Evolutionary conservation across 345 rosid genomes (phyloP).

Genomic region (Arabidopsis suecica): DNA sequence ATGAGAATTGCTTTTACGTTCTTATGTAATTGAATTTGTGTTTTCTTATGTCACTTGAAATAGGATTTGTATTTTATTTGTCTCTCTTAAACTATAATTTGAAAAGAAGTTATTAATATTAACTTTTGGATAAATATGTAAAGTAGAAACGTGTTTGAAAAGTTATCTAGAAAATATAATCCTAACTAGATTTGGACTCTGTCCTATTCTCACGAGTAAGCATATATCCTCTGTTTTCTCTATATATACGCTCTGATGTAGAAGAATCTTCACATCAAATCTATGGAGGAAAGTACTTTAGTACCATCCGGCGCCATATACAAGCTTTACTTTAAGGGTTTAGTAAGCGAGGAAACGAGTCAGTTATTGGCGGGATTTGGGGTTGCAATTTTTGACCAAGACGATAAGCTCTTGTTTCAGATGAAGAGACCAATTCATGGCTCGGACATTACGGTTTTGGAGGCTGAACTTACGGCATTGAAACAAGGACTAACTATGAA

Average conservation of each 20-base stretch:
- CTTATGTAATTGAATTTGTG: too few species aligned
- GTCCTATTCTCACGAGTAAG: too few species aligned
- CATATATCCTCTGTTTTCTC: too few species aligned
- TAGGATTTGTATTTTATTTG: too few species aligned
- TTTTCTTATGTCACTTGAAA: too few species aligned
- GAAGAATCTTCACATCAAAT: not conserved
- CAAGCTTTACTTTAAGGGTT: constrained; percentile 20
- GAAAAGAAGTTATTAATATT: too few species aligned
- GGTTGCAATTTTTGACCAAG: not conserved
- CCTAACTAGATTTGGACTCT: too few species aligned
- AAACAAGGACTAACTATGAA: constrained; percentile 2
- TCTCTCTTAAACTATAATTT: too few species aligned
- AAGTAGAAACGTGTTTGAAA: too few species aligned
- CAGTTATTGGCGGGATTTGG: not conserved
- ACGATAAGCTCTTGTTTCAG: not conserved
- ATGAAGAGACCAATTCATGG: constrained; percentile 32
- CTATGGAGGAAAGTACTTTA: not conserved
- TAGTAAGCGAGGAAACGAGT: not conserved
- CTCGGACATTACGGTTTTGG: not conserved
- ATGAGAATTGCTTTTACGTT: too few species aligned
- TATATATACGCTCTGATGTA: too few species aligned
- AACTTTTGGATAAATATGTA: too few species aligned
- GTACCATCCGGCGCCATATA: not conserved
- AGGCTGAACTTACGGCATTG: constrained; percentile 18
- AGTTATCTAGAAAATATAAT: not conserved